Evolutionary conservation across 2,329 filamentous ascomycete genomes (phyloP).

Genomic region (Paecilomyces fulvus): DNA sequence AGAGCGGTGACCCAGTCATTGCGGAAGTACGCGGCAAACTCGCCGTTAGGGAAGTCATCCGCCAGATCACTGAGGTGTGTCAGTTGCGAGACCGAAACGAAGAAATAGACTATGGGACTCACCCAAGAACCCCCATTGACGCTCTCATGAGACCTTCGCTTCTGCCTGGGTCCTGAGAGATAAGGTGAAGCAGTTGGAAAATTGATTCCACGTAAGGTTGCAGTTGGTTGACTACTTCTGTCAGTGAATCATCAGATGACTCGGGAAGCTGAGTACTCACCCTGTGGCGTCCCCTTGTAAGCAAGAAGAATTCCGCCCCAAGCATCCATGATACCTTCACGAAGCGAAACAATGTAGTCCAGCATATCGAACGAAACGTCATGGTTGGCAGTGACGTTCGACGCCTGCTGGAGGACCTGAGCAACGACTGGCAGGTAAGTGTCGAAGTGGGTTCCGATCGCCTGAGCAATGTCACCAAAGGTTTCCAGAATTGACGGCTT

Average conservation of each 20-base stretch:
- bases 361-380: constrained; percentile 92
- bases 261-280: constrained; percentile 17
- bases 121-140: constrained; percentile 97
- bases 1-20: constrained; percentile 82
- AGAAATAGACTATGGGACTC: constrained; percentile 29
- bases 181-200: constrained; percentile 74
- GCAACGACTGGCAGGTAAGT: constrained; percentile 88
- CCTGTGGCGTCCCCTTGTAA: constrained; percentile 60
- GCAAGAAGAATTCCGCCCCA: constrained; percentile 96
- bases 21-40: constrained; percentile 76
- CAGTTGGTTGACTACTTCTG: constrained; percentile 54
- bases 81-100: constrained; percentile 20
- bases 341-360: constrained; percentile 88
- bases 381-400: constrained; percentile 65
- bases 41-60: constrained; percentile 84
- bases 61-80: constrained; percentile 66
- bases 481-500: constrained; percentile 97
- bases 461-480: constrained; percentile 94
- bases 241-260: neutral
- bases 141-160: constrained; percentile 87
- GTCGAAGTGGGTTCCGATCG: constrained; percentile 86
- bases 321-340: constrained; percentile 97
- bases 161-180: constrained; percentile 75
- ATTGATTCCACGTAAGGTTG: constrained; percentile 74
- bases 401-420: constrained; percentile 87